These are phyloP conservation scores for Petunia axillaris DNA, from an alignment of 257 asterid species.

Conservation along the genomic window DNA sequence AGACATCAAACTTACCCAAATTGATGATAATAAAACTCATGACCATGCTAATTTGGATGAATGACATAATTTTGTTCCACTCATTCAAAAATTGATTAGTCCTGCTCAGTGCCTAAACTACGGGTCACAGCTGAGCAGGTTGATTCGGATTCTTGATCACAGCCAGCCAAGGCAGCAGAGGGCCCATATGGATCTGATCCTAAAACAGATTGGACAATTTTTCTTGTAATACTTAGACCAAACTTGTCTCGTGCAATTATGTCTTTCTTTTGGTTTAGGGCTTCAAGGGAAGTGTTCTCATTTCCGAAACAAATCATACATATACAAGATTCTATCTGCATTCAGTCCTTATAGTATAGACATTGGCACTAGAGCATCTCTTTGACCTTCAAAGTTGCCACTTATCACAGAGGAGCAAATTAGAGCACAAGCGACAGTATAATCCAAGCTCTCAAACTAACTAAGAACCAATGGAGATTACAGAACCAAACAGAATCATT, in stretches of 20 bases:
- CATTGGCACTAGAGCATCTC: neutral
- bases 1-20: slow-evolving; percentile 20
- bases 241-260: neutral
- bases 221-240: slow-evolving; percentile 12
- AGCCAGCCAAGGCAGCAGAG: slow-evolving; percentile 16
- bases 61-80: neutral
- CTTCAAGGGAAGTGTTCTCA: neutral
- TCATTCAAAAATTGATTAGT: slow-evolving; percentile 10
- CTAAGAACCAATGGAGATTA: neutral
- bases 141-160: neutral
- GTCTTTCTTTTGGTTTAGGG: neutral
- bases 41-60: slow-evolving; percentile 1
- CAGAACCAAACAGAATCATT: neutral
- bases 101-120: slow-evolving; percentile 14
- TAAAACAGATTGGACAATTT: neutral
- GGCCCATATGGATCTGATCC: neutral
- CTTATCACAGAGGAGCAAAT: neutral
- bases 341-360: neutral
- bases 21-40: slow-evolving; percentile 13
- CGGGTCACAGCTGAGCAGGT: neutral
- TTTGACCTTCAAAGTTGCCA: neutral
- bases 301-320: slow-evolving; percentile 6
- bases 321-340: neutral
- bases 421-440: neutral
- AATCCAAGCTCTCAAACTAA: neutral